Percentiles rank a stretch among this genome's conserved stretches.
Conservation (phyloP, 495 filamentous ascomycete species). For the Physcia stellaris region DNA sequence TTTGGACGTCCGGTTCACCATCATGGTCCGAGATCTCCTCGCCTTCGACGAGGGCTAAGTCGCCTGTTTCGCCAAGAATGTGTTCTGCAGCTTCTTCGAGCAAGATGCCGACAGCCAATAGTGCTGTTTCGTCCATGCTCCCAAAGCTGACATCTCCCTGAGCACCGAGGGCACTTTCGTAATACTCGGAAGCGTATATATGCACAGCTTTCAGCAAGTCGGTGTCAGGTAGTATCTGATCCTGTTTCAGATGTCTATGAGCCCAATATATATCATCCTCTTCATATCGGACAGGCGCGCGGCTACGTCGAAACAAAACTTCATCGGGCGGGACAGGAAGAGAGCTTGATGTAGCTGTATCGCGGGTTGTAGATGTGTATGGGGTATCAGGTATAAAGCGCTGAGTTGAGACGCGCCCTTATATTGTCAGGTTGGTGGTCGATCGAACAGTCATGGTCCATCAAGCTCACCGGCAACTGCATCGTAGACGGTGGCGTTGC, state of each 20-base stretch:
- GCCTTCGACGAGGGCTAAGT: slow-evolving; percentile 62
- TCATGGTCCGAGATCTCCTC: no score
- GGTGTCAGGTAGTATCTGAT: slow-evolving; percentile 48
- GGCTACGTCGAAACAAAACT: slow-evolving; percentile 50
- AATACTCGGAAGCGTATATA: slow-evolving; percentile 60
- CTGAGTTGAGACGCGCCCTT: slow-evolving; percentile 38
- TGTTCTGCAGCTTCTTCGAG: slow-evolving; percentile 61
- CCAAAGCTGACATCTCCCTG: slow-evolving; percentile 30
- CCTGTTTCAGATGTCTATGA: slow-evolving; percentile 35
- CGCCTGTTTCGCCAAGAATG: slow-evolving; percentile 52
- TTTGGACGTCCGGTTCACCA: no score
- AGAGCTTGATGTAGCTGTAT: slow-evolving; percentile 37
- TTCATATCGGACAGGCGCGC: slow-evolving; percentile 47
- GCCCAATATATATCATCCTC: slow-evolving; percentile 64
- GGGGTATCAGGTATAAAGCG: slow-evolving; percentile 28
- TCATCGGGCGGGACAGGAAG: slow-evolving; percentile 55
- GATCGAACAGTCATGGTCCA: slow-evolving; percentile 5
- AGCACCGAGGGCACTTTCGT: slow-evolving; percentile 29
- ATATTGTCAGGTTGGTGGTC: neutral
- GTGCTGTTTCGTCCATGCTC: slow-evolving; percentile 73
- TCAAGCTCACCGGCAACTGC: slow-evolving; percentile 55
- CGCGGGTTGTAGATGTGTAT: slow-evolving; percentile 29
- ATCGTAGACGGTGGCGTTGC: slow-evolving; percentile 56
- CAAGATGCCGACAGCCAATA: slow-evolving; percentile 69
- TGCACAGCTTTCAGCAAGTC: slow-evolving; percentile 69